These are phyloP conservation scores for Exutisphaerella laricina DNA, from an alignment of 2,329 filamentous ascomycete species.

Conservation along the genomic window DNA sequence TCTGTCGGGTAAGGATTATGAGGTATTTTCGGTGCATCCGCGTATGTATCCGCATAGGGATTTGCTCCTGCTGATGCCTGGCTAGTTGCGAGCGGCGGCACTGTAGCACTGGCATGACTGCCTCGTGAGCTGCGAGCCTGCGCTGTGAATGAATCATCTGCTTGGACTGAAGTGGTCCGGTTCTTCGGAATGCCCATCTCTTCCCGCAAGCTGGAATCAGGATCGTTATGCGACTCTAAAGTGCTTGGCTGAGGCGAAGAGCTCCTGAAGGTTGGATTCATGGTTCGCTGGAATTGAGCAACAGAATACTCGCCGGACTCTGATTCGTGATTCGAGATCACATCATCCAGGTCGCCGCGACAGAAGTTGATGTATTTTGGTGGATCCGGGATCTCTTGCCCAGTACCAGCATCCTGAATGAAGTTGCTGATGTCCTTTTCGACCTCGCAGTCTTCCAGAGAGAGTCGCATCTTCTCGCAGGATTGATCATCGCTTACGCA, in stretches of 20 bases:
- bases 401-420: slow-evolving; percentile 83
- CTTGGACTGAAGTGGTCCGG: slow-evolving; percentile 35
- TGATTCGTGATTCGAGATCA: slow-evolving; percentile 66
- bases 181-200: slow-evolving; percentile 53
- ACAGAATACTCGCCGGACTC: slow-evolving; percentile 90
- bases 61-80: slow-evolving; percentile 22
- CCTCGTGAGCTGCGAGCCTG: slow-evolving; percentile 28
- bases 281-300: slow-evolving; percentile 88
- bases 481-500: slow-evolving; percentile 93
- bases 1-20: slow-evolving; percentile 93
- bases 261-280: slow-evolving; percentile 93
- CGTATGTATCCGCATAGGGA: slow-evolving; percentile 49
- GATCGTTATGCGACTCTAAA: slow-evolving; percentile 87
- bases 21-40: slow-evolving; percentile 63
- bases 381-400: slow-evolving; percentile 94
- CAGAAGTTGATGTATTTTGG: slow-evolving; percentile 99
- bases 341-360: slow-evolving; percentile 75
- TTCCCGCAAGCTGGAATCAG: slow-evolving; percentile 65
- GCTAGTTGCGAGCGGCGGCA: slow-evolving; percentile 23
- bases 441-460: slow-evolving; percentile 91
- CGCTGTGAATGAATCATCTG: slow-evolving; percentile 28
- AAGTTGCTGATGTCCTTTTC: slow-evolving; percentile 89
- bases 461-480: slow-evolving; percentile 91
- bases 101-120: slow-evolving; percentile 27
- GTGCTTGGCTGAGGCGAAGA: slow-evolving; percentile 93